Evolutionary conservation across 2,329 filamentous ascomycete species (phyloP), one percentile per base, ranked within the genome.

Genomic region (Monosporascus sp.): DNA sequence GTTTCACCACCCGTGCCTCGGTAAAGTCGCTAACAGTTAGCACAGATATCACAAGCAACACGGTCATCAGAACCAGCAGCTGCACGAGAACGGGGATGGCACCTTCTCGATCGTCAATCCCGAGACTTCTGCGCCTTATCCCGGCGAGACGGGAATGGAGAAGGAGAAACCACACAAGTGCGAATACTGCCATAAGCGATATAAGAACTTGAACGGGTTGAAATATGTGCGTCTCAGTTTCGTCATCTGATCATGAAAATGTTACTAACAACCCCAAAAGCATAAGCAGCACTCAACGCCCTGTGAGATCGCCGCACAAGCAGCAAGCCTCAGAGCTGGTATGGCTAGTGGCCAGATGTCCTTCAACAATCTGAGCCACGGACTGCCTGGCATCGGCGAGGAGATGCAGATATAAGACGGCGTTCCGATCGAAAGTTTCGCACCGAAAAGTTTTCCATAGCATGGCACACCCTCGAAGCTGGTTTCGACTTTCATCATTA

Each of bases 81-180:
- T 99, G 55, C 92, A 97, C 67, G 92, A 97, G 70, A 99, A 99
- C 64, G 88, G 89, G 17, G 94, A 99, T 65, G 94, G 94, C 49
- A 97, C 94, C 2, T 97, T 96, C 68, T 97, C 93, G 0, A 99
- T 99, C 60, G 93, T 99, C 49, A 96, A 99, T 63, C 94, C 94
- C 0, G 89, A 96, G 66, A 97, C 94, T 0, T 94, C 89, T 27
- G 83, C 90, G 1, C 94, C 94, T 0, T 99, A 97, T 60, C 94
- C 94, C 0, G 94, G 94, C 34, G 97, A 94, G 1, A 78, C 96
- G 37, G 94, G 94, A n/a, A 99, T 99, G 94, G 94, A 99, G 74
- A 99, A 97, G 71, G 93, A 97, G 76, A 99, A 99, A 76, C 94
- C 94, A 3, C 97, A 97, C 70, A 92, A 92, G 67, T 99, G 94